Evolutionary conservation across 257 asterid species (phyloP), one percentile per base, ranked within the genome.

Genomic region (Solanum corneliomulleri): DNA sequence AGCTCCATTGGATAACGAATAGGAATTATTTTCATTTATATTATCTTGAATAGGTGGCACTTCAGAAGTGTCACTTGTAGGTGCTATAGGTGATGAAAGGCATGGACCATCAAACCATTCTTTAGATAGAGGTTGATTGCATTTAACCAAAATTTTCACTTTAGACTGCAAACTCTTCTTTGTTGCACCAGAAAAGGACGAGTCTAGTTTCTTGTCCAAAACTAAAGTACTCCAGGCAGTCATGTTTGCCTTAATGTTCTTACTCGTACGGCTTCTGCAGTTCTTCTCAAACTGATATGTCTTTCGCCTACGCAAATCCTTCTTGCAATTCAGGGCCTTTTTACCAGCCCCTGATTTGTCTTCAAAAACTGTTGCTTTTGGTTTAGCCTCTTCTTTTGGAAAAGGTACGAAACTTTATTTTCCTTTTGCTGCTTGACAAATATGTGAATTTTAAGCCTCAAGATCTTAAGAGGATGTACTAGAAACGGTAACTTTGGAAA

Each of bases 151-250:
- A 62, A 88, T 12, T 21, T 91, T 71, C 56, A 82, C 69, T 87
- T 90, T 91, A 83, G 95, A 86, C 89, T 12, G 84, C 45, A 87
- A 82, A 87, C 87, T 91, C 90, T 92, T 93, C 81, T 80, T 88
- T 41, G 85, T 77, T 4, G 89, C 87, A 83, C 88, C 74, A 27
- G 97, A 88, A 29, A 93, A 89, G 76, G 96, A 82, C 39, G 89
- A 87, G 87, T 92, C 93, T 60, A 88, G 64, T 4, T 95, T 88
- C 85, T 92, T 93, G 74, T 94, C 96, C 90, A 92, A 66, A 82
- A 93, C 94, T 97, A 94, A 89, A 88, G 90, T 93, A 86, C 94
- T 93, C 96, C 95, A 92, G 33, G 97, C 91, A 58, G 96, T 90
- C 12, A 93, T 91, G 85, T 90, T 94, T 72, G 97, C 95, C 91